Evolutionary conservation across 345 rosid genomes (phyloP).

Genomic region (Euphorbia pulcherrima): DNA sequence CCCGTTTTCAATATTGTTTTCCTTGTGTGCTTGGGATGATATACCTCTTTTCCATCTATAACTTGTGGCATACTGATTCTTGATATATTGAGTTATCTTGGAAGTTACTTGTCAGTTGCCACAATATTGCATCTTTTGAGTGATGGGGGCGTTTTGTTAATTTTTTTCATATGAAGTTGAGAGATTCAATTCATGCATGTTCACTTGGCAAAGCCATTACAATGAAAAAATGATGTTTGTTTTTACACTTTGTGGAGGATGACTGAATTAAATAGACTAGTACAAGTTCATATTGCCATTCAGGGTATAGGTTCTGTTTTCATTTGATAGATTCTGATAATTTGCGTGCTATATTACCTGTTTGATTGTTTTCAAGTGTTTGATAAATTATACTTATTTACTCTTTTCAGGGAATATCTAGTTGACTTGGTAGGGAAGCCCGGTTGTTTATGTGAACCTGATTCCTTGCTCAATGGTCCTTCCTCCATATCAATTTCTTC

Average conservation of each 20-base stretch:
- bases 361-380: slow-evolving; percentile 10
- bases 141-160: background rate
- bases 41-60: background rate
- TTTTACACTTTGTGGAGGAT: background rate
- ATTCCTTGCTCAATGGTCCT: slow-evolving; percentile 96
- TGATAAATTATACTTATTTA: slow-evolving; percentile 28
- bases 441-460: slow-evolving; percentile 83
- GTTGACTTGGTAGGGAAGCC: slow-evolving; percentile 92
- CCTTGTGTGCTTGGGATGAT: slow-evolving; percentile 1
- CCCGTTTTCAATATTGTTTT: background rate
- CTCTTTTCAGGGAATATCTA: slow-evolving; percentile 75
- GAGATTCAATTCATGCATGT: background rate
- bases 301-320: slow-evolving; percentile 1
- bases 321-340: slow-evolving; percentile 2
- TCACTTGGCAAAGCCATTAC: background rate
- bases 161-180: background rate
- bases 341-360: background rate
- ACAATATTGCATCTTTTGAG: background rate
- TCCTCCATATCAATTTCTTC: slow-evolving; percentile 87
- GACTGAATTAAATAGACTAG: slow-evolving; percentile 4
- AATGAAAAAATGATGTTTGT: background rate
- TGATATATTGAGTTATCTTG: background rate
- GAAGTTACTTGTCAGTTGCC: background rate
- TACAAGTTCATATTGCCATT: background rate
- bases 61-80: background rate